Percentiles rank a stretch among this genome's conserved stretches.
phyloP scores from a whole-genome alignment of 352 stramenopile species.

The Bremia lactucae region DNA sequence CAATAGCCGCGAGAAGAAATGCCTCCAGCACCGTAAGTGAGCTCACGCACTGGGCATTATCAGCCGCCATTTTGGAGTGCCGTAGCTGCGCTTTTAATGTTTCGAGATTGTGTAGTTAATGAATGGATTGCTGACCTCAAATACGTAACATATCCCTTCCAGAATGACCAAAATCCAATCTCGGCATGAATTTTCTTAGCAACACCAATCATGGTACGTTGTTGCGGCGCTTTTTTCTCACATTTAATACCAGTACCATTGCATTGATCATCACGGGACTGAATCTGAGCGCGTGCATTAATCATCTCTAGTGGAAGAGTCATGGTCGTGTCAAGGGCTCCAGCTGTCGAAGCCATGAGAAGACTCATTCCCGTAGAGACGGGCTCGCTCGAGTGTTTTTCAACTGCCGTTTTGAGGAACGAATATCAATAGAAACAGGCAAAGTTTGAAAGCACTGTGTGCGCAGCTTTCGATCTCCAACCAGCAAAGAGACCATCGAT shows the following conservation, averaged over 20 bases:
- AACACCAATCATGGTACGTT: constrained; percentile 39
- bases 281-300: constrained; percentile 77
- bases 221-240: constrained; percentile 12
- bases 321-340: constrained; percentile 83
- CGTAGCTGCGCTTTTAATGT: constrained; percentile 67
- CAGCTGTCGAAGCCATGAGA: constrained; percentile 60
- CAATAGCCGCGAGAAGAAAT: constrained; percentile 72
- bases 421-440: constrained; percentile 84
- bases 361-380: constrained; percentile 64
- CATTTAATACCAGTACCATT: constrained; percentile 26
- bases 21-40: constrained; percentile 57
- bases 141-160: constrained; percentile 83
- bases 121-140: constrained; percentile 77
- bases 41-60: constrained; percentile 23
- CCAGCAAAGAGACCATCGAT: constrained; percentile 53
- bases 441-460: constrained; percentile 73
- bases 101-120: constrained; percentile 87
- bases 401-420: constrained; percentile 59
- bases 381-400: constrained; percentile 31
- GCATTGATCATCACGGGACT: constrained; percentile 30
- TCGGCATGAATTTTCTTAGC: constrained; percentile 57
- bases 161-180: constrained; percentile 65
- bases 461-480: constrained; percentile 62
- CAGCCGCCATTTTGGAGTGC: constrained; percentile 36
- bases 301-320: constrained; percentile 83